These are phyloP conservation scores for Myxozyma kluyveri DNA, from an alignment of 805 yeast species.

Conservation along the genomic window DNA sequence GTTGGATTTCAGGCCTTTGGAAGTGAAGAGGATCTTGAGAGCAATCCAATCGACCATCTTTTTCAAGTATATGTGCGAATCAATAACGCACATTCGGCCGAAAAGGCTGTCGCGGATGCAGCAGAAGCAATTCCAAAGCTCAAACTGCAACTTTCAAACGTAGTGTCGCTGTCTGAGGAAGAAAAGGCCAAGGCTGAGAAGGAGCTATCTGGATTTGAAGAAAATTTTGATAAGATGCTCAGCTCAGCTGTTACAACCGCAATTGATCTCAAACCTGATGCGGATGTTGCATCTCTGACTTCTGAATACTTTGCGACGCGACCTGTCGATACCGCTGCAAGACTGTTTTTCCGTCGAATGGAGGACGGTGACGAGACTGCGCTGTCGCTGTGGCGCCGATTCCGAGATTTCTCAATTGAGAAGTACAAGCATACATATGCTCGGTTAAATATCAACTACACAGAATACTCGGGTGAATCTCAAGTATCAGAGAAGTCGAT, in stretches of 20 bases:
- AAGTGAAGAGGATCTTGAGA: conserved; percentile 60
- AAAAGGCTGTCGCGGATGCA: conserved; percentile 52
- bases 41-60: conserved; percentile 89
- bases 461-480: conserved; percentile 92
- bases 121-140: conserved; percentile 48
- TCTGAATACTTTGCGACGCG: conserved; percentile 19
- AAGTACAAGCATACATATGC: conserved; percentile 85
- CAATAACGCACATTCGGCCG: conserved; percentile 69
- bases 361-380: conserved; percentile 89
- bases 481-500: conserved; percentile 76
- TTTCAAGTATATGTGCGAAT: conserved; percentile 89
- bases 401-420: conserved; percentile 86
- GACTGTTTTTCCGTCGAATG: conserved; percentile 83
- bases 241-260: conserved; percentile 20
- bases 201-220: conserved; percentile 8
- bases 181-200: conserved; percentile 35
- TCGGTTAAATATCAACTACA: conserved; percentile 85
- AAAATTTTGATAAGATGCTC: conserved; percentile 20
- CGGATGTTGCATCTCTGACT: neutral
- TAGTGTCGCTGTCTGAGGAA: conserved; percentile 2
- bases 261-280: conserved; percentile 9
- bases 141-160: conserved; percentile 9
- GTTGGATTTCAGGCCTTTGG: conserved; percentile 90
- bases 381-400: conserved; percentile 72
- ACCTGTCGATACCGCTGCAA: conserved; percentile 73